phyloP scores from a whole-genome alignment of 2,329 filamentous ascomycete species.

The Aplosporella prunicola region DNA sequence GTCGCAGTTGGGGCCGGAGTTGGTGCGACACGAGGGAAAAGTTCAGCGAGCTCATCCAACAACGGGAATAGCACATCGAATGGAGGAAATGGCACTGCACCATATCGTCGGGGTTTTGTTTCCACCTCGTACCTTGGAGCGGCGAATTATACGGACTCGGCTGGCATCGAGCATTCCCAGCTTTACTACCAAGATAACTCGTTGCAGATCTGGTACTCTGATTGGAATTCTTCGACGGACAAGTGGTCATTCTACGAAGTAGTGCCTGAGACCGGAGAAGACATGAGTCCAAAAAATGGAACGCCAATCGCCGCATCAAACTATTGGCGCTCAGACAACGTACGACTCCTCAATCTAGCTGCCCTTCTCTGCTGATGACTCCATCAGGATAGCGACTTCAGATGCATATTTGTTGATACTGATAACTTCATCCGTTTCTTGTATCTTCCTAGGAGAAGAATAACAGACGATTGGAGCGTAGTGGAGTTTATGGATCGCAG shows the following conservation, averaged over 20 bases:
- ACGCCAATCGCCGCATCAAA: conserved; percentile 1
- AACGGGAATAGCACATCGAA: neutral
- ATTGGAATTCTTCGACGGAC: neutral
- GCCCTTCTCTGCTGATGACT: no score
- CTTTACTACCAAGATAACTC: conserved; percentile 1
- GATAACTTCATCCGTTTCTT: neutral
- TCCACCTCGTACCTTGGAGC: neutral
- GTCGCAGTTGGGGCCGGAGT: conserved; percentile 1
- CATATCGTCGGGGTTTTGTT: neutral
- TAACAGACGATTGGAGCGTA: neutral
- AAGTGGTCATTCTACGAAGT: neutral
- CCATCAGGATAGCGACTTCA: conserved; percentile 1
- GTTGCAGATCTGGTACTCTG: neutral
- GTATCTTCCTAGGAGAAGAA: neutral
- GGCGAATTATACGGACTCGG: conserved; percentile 1
- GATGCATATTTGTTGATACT: neutral
- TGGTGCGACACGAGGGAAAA: neutral
- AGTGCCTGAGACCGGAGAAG: neutral
- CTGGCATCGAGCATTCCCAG: neutral
- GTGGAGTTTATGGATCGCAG: neutral
- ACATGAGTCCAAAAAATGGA: neutral
- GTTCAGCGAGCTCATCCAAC: neutral
- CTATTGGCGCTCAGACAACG: neutral
- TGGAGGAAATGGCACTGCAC: neutral
- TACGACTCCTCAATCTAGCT: no score